Evolutionary conservation across 805 yeast species (phyloP).

Genomic region (Kodamaea fukazawae): DNA sequence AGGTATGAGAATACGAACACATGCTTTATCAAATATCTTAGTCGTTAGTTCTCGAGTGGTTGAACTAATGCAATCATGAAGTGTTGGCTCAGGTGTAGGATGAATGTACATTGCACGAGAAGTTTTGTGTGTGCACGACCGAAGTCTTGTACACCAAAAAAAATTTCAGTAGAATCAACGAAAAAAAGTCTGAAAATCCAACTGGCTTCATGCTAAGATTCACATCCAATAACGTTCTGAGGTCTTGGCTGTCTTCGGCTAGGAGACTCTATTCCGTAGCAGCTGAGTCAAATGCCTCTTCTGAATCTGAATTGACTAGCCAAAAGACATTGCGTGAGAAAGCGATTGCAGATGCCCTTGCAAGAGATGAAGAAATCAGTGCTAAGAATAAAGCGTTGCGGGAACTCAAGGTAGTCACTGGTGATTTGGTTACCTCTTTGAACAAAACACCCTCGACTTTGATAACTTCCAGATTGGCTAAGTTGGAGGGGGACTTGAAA

Average conservation of each 20-base stretch:
- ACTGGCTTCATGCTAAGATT: too few relatives aligned
- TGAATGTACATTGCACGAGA: too few relatives aligned
- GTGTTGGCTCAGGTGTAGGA: too few relatives aligned
- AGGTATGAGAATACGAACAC: too few relatives aligned
- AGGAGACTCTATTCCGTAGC: constrained; percentile 6
- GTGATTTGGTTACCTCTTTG: constrained; percentile 27
- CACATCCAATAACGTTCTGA: too few relatives aligned
- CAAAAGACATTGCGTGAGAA: constrained; percentile 36
- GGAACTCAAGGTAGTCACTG: constrained; percentile 29
- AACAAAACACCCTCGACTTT: constrained; percentile 34
- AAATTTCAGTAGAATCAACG: too few relatives aligned
- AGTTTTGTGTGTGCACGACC: too few relatives aligned
- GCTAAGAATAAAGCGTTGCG: constrained; percentile 33
- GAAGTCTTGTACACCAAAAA: too few relatives aligned
- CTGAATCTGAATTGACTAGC: constrained; percentile 10
- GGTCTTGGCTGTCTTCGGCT: not conserved
- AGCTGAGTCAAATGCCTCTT: constrained; percentile 3
- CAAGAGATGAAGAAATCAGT: constrained; percentile 40
- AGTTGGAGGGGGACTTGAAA: constrained; percentile 30
- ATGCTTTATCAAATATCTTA: too few relatives aligned
- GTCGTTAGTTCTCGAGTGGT: too few relatives aligned
- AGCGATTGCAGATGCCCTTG: constrained; percentile 44
- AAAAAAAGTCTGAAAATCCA: too few relatives aligned
- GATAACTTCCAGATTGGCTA: constrained; percentile 27
- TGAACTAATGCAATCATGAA: too few relatives aligned